Base-by-base conservation (phyloP, 2,329 filamentous ascomycete genomes). In the Calonectria montana region DNA sequence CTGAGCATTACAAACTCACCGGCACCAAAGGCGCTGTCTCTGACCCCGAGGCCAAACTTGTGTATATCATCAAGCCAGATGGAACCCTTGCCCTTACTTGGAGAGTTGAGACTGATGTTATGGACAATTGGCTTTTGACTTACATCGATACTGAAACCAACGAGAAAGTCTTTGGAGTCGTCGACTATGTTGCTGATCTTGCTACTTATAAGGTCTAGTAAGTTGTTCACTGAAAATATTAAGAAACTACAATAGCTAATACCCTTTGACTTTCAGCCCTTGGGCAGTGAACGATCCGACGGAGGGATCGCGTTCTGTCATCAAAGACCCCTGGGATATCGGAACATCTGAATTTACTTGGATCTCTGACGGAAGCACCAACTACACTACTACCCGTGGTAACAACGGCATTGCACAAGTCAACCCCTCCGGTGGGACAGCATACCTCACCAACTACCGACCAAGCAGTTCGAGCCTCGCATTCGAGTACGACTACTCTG, bases 381-480 rank as follows among this genome's bases (percentile, higher is more conserved):
- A 82, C 43, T 91, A 88, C 80, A 88, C 85, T 47, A 87, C 85
- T 0, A 90, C 89, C 5, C 85, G 86, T 1, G 90, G 90, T 47
- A 92, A 92, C 83, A 92, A 91, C 75, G 90, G 77, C 48, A 87
- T 89, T 50, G 88, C 88, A 0, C 89, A 91, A 71, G 74, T 77
- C 2, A 82, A 83, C 53, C 87, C 87, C 18, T 82, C 79, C 2
- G 88, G 85, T 15, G 85, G 84, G 18, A 81, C 77, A 29, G 37
- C 47, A 0, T 82, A 80, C 43, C 39, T 81, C 37, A 77, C 74
- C 72, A 82, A 82, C 80, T 88, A 88, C 75, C 87, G 89, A 8
- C 89, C 90, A 0, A 75, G 79, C 47, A 85, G 83, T 73, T 48
- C 81, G 3, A 66, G 76, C 13, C 82, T 86, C 23, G 81, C 84